A percentile compares a stretch with the other conserved stretches of the same genome.
These are phyloP conservation scores for Opeltia flavorubescens DNA, from an alignment of 495 filamentous ascomycete species.

Conservation along the genomic window DNA sequence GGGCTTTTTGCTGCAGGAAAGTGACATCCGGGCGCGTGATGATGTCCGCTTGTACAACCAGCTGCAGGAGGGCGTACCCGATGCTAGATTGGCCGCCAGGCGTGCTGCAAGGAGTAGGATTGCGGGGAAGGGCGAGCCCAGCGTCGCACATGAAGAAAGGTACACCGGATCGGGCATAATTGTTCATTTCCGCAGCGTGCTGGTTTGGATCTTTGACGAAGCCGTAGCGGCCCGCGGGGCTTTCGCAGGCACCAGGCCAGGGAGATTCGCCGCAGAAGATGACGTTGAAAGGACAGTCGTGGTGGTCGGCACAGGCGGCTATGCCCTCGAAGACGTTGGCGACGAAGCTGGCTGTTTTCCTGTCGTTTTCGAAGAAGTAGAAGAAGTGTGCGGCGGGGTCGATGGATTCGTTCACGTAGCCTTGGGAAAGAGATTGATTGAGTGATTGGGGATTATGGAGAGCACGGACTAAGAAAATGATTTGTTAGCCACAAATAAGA, in stretches of 20 bases:
- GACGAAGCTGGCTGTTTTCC: not conserved
- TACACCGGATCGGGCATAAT: too few species aligned
- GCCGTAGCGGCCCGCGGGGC: not conserved
- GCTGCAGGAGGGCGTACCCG: not conserved
- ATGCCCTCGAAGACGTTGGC: not conserved
- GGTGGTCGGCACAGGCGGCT: not conserved
- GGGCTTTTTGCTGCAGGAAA: not conserved
- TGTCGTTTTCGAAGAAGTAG: slow-evolving; percentile 1
- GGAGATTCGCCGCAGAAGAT: not conserved
- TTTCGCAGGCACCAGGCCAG: not conserved
- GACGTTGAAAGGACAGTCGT: not conserved
- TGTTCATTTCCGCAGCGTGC: not conserved
- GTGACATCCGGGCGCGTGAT: not conserved
- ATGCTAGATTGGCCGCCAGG: not conserved
- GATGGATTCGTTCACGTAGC: not conserved
- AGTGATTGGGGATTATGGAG: not conserved
- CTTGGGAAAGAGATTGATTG: not conserved
- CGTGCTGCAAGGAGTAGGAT: not conserved
- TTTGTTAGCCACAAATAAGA: too few species aligned
- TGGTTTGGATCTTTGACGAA: not conserved
- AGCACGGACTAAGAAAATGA: not conserved
- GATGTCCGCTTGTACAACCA: not conserved
- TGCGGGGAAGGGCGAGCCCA: not conserved
- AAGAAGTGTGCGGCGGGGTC: not conserved
- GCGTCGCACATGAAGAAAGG: not conserved